Evolutionary conservation across 306 rosid genomes (phyloP), one percentile per base, ranked within the genome.

Genomic region (Lathyrus oleraceus): DNA sequence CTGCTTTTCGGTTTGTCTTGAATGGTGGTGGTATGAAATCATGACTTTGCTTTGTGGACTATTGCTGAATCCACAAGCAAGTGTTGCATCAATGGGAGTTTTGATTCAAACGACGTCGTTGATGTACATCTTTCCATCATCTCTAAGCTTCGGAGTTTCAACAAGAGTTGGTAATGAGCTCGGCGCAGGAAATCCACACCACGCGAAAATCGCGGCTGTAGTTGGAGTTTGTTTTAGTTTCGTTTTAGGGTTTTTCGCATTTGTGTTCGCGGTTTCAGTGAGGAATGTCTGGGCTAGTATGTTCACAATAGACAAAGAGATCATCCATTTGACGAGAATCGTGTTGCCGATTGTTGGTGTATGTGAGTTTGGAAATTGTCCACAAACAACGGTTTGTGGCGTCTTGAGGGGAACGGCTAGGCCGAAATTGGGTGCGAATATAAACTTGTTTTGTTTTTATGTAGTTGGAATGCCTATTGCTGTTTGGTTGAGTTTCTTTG

Each of bases 381-480:
- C 98, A 0, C 98, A 92, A 21, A 92, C 98, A 1, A 88, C 98
- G 0, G 84, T 84, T 5, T 92, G 98, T 17, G 98, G 98, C 0
- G 98, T 88, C 16, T 38, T 92, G 79, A 79, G 98, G 25, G 98
- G 98, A 27, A 83, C 91, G 0, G 98, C 98, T 0, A 78, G 92
- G 81, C 96, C 98, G 2, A 86, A 81, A 43, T 42, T 92, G 49
- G 98, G 96, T 1, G 98, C 98, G 0, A 87, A 88, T 5, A 85
- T 92, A 12, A 92, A 92, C 14, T 74, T 92, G 66, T 87, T 84
- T 3, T 89, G 98, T 49, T 92, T 92, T 36, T 92, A 92, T 43
- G 53, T 89, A 0, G 92, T 92, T 30, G 98, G 98, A 71, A 89
- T 89, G 98, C 95, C 98, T 0, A 14, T 86, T 3, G 98, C 98